Evolutionary conservation across 306 rosid genomes (phyloP), one percentile per base, ranked within the genome.

Genomic region (Abrus pulchellus): DNA sequence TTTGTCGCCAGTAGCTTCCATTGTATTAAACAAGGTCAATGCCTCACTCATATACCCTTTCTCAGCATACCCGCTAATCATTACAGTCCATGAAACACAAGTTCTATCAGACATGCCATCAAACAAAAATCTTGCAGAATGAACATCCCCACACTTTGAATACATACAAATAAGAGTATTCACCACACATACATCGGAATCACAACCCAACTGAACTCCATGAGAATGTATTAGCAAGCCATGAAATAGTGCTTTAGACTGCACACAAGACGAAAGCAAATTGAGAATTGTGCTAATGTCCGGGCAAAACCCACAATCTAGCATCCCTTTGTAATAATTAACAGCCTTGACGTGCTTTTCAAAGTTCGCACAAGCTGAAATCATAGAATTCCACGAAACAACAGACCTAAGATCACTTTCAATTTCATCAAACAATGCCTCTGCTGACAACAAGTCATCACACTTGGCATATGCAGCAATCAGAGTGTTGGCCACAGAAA

Each of bases 301-400:
- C 2, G 94, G 92, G 36, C 47, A 80, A 77, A 79, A 81, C 20
- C 85, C 86, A 48, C 82, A 81, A 27, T 68, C 62, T 33, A 87
- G 77, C 89, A 92, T 82, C 59, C 76, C 62, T 81, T 84, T 88
- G 83, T 88, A 92, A 52, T 80, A 83, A 50, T 28, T 38, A 5
- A 88, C 14, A 72, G 90, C 89, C 62, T 84, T 74, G 41, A 60
- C 27, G 80, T 82, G 40, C 54, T 79, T 84, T 40, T 54, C 85
- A 56, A 85, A 87, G 55, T 82, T 84, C 32, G 94, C 86, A 83
- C 83, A 88, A 49, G 90, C 90, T 30, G 90, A 89, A 53, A 92
- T 90, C 85, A 90, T 71, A 13, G 97, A 87, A 84, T 88, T 90
- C 92, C 92, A 92, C 1, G 97, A 92, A 66, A 92, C 89, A 75